phyloP scores from a whole-genome alignment of 2,329 filamentous ascomycete species.

The Septoria petroselini region DNA sequence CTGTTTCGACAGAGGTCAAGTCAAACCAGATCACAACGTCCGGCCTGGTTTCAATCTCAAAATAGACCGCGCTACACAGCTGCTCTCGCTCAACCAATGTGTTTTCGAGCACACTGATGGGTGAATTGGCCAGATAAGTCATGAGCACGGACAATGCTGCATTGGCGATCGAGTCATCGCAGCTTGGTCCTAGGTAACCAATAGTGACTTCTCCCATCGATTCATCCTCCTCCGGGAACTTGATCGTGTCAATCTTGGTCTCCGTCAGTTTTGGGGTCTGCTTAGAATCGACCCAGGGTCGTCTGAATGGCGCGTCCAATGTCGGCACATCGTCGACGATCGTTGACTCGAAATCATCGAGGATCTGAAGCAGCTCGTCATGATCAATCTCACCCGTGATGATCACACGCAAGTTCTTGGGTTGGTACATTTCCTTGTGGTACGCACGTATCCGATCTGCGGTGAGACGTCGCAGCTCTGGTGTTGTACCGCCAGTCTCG shows the following conservation, averaged over 20 bases:
- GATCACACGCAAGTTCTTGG: conserved; percentile 86
- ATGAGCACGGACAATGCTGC: conserved; percentile 77
- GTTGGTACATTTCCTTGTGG: conserved; percentile 96
- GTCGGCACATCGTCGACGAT: conserved; percentile 79
- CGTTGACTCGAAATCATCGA: conserved; percentile 84
- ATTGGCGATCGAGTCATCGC: conserved; percentile 58
- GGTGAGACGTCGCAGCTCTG: conserved; percentile 79
- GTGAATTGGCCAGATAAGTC: conserved; percentile 87
- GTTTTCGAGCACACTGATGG: conserved; percentile 88
- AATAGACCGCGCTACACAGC: conserved; percentile 79
- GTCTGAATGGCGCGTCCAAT: conserved; percentile 69
- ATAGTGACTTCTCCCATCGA: conserved; percentile 84
- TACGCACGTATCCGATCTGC: conserved; percentile 90
- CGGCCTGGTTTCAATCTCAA: conserved; percentile 74
- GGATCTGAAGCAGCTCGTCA: conserved; percentile 69
- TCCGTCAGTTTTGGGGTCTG: conserved; percentile 69
- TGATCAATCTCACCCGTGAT: conserved; percentile 92
- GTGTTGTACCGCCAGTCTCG: conserved; percentile 97
- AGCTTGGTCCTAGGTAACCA: conserved; percentile 81
- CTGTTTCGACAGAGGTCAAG: conserved; percentile 80
- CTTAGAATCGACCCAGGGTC: conserved; percentile 88
- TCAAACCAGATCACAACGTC: conserved; percentile 82
- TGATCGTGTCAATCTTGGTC: conserved; percentile 71
- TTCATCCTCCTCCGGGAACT: conserved; percentile 96
- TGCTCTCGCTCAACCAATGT: conserved; percentile 89